A percentile compares a stretch with the other conserved stretches of the same genome.
phyloP scores from a whole-genome alignment of 2,329 filamentous ascomycete genomes.

The Pestalotiopsis sp. region DNA sequence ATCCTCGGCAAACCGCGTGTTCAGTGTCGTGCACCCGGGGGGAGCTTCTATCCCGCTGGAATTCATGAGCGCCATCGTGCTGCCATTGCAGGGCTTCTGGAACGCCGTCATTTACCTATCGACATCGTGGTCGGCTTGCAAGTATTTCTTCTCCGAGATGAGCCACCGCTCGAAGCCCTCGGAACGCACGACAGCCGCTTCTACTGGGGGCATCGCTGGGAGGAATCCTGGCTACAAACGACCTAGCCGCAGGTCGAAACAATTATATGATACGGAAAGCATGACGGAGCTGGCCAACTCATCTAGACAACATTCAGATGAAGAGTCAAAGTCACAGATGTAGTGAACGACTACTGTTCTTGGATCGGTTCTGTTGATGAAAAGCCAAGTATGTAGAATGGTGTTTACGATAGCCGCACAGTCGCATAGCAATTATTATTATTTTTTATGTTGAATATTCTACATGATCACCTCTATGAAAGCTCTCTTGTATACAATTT shows the following conservation, averaged over 20 bases:
- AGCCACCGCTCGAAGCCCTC: conserved; percentile 18
- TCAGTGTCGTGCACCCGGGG: conserved; percentile 62
- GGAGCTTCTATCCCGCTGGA: conserved; percentile 61
- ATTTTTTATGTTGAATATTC: not conserved
- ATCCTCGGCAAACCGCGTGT: conserved; percentile 77
- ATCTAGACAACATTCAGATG: conserved; percentile 37
- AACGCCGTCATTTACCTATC: conserved; percentile 77
- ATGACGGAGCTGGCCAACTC: conserved; percentile 50
- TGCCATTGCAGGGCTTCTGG: conserved; percentile 85
- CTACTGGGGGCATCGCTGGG: conserved; percentile 20
- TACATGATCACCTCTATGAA: not conserved
- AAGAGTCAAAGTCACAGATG: conserved; percentile 20
- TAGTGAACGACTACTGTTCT: not conserved
- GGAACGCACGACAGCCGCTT: conserved; percentile 20
- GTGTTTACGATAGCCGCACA: not conserved
- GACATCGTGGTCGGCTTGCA: conserved; percentile 69
- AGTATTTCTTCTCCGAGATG: conserved; percentile 45
- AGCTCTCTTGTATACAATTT: not conserved
- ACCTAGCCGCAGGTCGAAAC: conserved; percentile 30
- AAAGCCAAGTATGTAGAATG: not conserved
- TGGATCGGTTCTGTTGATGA: not conserved
- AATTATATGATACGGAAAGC: conserved; percentile 51
- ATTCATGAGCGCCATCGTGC: conserved; percentile 71
- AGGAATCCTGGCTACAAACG: conserved; percentile 36
- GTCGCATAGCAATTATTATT: not conserved